phyloP scores from a whole-genome alignment of 1,139 yeast species.

The Yamadazyma epiphylla region DNA sequence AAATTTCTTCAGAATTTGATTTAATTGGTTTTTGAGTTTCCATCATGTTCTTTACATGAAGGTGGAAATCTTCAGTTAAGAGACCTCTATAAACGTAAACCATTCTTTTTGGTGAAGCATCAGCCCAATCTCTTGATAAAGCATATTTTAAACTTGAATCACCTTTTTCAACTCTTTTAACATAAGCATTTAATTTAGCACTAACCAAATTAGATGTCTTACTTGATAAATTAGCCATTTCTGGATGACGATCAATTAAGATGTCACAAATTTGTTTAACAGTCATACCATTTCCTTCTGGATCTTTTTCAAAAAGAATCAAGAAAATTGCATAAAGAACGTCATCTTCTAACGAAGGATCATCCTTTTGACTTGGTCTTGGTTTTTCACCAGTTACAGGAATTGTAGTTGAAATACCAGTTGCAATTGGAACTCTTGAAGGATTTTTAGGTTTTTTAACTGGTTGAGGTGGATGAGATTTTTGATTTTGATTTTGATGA shows the following conservation, averaged over 20 bases:
- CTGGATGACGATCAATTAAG: constrained; percentile 68
- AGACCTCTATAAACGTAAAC: constrained; percentile 80
- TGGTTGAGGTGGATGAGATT: constrained; percentile 1
- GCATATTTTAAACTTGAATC: constrained; percentile 70
- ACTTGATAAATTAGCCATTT: constrained; percentile 73
- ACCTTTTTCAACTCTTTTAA: constrained; percentile 78
- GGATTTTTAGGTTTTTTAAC: constrained; percentile 34
- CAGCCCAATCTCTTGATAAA: constrained; percentile 83
- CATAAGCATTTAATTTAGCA: constrained; percentile 80
- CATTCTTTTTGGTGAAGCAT: constrained; percentile 84
- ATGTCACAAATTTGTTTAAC: constrained; percentile 81
- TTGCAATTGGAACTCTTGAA: constrained; percentile 51
- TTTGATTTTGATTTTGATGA: constrained; percentile 3
- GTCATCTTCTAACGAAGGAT: constrained; percentile 67
- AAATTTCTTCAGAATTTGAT: constrained; percentile 1
- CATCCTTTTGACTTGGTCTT: constrained; percentile 57
- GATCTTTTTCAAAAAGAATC: constrained; percentile 64
- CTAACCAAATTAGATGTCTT: constrained; percentile 79
- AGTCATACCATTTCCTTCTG: constrained; percentile 73
- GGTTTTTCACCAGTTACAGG: constrained; percentile 84
- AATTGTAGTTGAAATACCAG: constrained; percentile 73
- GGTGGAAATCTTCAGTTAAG: constrained; percentile 65
- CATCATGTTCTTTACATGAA: constrained; percentile 60
- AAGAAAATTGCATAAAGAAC: constrained; percentile 71
- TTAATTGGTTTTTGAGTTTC: constrained; percentile 25